Evolutionary conservation across 2,329 filamentous ascomycete genomes (phyloP), one percentile per base, ranked within the genome.

Genomic region (Fusarium virguliforme): DNA sequence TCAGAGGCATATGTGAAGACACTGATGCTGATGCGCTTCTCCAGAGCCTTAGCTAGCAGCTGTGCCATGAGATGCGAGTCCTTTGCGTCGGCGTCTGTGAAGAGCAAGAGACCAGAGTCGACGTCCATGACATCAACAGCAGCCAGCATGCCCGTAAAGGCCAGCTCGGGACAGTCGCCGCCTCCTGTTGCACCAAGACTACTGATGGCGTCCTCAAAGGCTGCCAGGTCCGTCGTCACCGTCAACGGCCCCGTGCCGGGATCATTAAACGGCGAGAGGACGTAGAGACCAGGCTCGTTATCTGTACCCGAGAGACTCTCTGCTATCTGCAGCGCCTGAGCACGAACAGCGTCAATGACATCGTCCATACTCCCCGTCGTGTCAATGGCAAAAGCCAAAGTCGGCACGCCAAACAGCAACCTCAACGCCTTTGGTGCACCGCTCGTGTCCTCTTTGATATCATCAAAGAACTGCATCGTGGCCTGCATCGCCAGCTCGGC

Each of bases 1-100:
- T 53, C 48, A 24, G 48, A 53, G 8, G 48, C 48, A 3, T 53
- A 53, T 24, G 48, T 53, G 32, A 53, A 53, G 8, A 53, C 48
- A 15, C 48, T 53, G 48, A 53, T 53, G 7, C 48, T 53, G 30
- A 53, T 53, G 2, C 48, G 48, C n/a, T 53, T 53, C 30, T 53
- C 48, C 2, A 35, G 48, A 15, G 48, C 48, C 30, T 53, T 53
- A 18, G 48, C 48, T 8, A 53, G 30, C 15, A 53, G 48, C n/a
- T 32, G 48, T 12, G 5, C 1, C 48, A 53, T 53, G 12, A 53
- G 48, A 35, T 53, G 4, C 13, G 48, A 22, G 24, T 53, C 48
- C 35, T 53, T 53, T 10, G 48, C 48, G 6, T 32, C 48, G 34
- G 48, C 48, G 18, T 53, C 48, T 2, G 48, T 53, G 4, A 53